Evolutionary conservation across 306 rosid species (phyloP), one percentile per base, ranked within the genome.

Genomic region (Glycine tomentella): DNA sequence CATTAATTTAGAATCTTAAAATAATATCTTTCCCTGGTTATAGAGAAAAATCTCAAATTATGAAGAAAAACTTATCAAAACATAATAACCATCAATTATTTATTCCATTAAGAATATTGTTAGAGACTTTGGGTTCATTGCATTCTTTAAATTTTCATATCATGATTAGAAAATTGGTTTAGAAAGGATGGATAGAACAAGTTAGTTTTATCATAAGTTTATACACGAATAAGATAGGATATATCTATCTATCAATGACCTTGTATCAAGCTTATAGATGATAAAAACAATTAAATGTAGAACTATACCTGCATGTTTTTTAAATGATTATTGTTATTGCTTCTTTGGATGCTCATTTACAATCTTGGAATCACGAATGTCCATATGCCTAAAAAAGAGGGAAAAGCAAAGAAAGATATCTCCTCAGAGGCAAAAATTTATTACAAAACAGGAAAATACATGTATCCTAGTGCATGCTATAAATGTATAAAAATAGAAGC

Each of bases 271-370:
- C 2, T 57, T n/a, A 64, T 40, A 12, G 62, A 57, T 69, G 48
- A 79, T 69, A 20, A 16, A 57, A 20, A 57, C 9, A 67, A 45
- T 13, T 49, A 40, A 58, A 67, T 44, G 63, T 72, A 52, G 56
- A 67, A 59, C 5, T 82, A 81, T 81, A 91, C 98, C 90, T 95
- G 91, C 90, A 93, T 86, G 52, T 20, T 20, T 88, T 93, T 81
- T 85, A 89, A 64, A 84, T 81, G 84, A 95, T 86, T 79, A 87
- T 81, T 58, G 97, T 84, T 20, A 95, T 88, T 52, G 92, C 94
- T 88, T 91, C 93, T 81, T 93, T 97, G 66, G 97, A 95, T 79
- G 98, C 98, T 80, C 83, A 94, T 85, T 91, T 93, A 82, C 99
- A 95, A 63, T 93, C 96, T 72, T 84, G 81, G 88, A 93, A 95